Conservation (phyloP, 441 rosid genomes). For the Bocquillonia castaneifolia region DNA sequence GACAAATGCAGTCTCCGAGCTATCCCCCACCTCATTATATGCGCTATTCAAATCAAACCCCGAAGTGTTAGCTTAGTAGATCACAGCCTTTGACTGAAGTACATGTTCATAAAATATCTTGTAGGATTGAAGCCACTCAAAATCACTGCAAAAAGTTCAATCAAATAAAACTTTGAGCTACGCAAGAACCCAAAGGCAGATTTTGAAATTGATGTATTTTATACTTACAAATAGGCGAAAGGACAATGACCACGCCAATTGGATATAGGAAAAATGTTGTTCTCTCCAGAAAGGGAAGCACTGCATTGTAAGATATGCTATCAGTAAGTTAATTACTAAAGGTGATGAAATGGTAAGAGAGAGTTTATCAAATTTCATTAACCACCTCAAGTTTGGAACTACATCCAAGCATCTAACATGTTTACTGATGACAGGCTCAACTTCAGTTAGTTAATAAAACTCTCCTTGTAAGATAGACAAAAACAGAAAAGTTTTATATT, state of each 20-base stretch:
- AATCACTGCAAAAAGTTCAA: constrained; percentile 55
- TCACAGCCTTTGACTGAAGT: constrained; percentile 77
- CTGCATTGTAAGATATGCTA: constrained; percentile 39
- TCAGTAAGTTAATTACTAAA: constrained; percentile 11
- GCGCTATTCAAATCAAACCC: constrained; percentile 16
- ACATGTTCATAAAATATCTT: constrained; percentile 87
- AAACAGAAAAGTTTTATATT: not conserved
- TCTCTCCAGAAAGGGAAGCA: constrained; percentile 91
- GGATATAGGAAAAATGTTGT: constrained; percentile 95
- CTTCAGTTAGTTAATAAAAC: not conserved
- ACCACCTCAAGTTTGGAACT: constrained; percentile 7
- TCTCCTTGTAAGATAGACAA: not conserved
- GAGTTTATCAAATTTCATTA: not conserved
- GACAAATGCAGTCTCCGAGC: constrained; percentile 25
- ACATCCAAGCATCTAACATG: not conserved
- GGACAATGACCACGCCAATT: constrained; percentile 66
- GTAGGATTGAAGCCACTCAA: constrained; percentile 96
- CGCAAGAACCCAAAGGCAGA: not conserved
- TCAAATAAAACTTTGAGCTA: constrained; percentile 9
- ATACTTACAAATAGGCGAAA: constrained; percentile 85
- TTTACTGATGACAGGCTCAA: not conserved
- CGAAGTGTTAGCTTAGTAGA: constrained; percentile 24
- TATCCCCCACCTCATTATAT: constrained; percentile 20
- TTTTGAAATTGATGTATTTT: not conserved
- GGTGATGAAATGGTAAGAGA: not conserved